Evolutionary conservation across 192 early-diverging fungal species (phyloP), one percentile per base, ranked within the genome.

Genomic region (Coemansia asiatica): DNA sequence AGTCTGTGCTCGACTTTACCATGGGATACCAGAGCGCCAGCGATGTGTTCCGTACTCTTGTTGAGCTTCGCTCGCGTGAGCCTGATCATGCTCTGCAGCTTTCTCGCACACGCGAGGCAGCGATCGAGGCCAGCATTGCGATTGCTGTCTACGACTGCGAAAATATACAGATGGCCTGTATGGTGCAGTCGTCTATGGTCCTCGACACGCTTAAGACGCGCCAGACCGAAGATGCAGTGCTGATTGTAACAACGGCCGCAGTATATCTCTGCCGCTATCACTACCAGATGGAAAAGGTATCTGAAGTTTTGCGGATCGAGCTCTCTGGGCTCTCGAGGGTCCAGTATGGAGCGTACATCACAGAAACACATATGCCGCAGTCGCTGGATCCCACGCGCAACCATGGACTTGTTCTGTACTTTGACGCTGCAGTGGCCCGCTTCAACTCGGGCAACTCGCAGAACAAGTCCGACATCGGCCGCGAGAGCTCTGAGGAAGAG

Each of bases 201-300:
- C 59, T 76, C 38, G 75, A 86, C 67, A 79, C 82, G 36, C 54
- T 71, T 58, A 82, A 69, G 56, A n/a, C 60, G 33, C 62, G 58
- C 19, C 69, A 71, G 8, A 84, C 84, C 33, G 84, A 85, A 61
- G 89, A 91, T 67, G 86, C 88, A 68, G 85, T 91, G 15, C 71
- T 91, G 5, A 66, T 88, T 0, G 60, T 91, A 22, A 89, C 90
- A 0, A 72, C 83, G 31, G 78, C 78, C 28, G 89, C 90, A 0
- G 61, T 91, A 0, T 90, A 90, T 64, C 71, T 91, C 19, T 91
- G 90, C 64, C 80, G 86, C 19, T 89, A 87, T 31, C 82, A 90
- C 68, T 87, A 89, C 53, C 83, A 84, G 61, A 67, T 87, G 64
- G 88, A 89, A 58, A 89, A 90, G 65, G 86, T 89, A 0, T 71